Evolutionary conservation across 805 yeast genomes (phyloP).

Genomic region (Yamadazyma akitaensis): DNA sequence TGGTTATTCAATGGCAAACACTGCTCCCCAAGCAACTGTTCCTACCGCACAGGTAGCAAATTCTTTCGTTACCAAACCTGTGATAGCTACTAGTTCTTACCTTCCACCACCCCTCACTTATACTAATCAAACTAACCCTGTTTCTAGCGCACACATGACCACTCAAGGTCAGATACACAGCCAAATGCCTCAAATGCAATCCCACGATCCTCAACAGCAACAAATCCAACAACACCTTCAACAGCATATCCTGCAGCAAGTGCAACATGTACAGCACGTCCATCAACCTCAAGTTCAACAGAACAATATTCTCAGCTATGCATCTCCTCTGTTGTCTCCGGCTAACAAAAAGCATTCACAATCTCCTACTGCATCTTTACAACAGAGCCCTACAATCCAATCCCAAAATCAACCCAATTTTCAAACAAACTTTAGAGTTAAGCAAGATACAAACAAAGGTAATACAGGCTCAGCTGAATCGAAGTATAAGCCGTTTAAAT

Average conservation of each 20-base stretch:
- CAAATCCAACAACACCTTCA: background rate
- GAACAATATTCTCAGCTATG: background rate
- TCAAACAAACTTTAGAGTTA: conserved; percentile 2
- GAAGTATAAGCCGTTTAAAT: conserved; percentile 29
- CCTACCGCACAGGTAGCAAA: background rate
- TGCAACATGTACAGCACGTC: background rate
- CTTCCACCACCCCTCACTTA: conserved; percentile 7
- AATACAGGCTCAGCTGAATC: background rate
- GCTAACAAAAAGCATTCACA: background rate
- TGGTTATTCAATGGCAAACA: background rate
- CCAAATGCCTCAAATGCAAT: background rate
- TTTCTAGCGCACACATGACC: background rate
- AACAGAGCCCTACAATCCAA: conserved; percentile 1
- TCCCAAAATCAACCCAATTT: conserved; percentile 1
- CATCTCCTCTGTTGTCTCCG: conserved; percentile 3
- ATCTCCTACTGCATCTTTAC: conserved; percentile 1
- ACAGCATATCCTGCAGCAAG: background rate
- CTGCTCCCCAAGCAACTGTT: background rate
- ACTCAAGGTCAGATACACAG: background rate
- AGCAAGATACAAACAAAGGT: background rate
- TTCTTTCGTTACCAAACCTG: background rate
- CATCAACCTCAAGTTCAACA: background rate
- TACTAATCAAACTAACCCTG: background rate
- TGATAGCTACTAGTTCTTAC: conserved; percentile 1
- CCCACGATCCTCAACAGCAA: background rate